Conservation (phyloP, 345 rosid genomes). For the Rubroshorea leprosula region DNA sequence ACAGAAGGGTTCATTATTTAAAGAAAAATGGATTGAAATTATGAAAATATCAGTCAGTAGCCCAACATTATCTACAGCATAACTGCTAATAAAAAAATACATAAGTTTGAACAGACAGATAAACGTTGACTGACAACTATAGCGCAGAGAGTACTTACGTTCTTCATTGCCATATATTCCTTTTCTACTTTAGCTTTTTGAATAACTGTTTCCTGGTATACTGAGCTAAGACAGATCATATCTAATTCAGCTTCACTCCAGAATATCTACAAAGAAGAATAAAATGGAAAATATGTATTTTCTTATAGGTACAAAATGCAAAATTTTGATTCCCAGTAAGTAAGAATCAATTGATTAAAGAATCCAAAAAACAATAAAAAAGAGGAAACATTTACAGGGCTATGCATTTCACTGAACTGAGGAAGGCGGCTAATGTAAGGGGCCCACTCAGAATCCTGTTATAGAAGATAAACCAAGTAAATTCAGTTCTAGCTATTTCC, state of each 20-base stretch:
- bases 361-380: constrained; percentile 1
- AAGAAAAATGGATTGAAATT: background rate
- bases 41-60: background rate
- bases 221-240: constrained; percentile 59
- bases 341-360: background rate
- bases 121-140: constrained; percentile 2
- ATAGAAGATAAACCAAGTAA: constrained; percentile 4
- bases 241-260: constrained; percentile 66
- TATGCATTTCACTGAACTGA: constrained; percentile 48
- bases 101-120: background rate
- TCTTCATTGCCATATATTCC: constrained; percentile 40
- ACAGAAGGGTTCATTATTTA: background rate
- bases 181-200: constrained; percentile 50
- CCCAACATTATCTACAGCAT: background rate
- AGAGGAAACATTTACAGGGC: constrained; percentile 39
- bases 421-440: constrained; percentile 75
- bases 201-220: constrained; percentile 56
- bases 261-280: constrained; percentile 45
- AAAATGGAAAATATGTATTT: background rate
- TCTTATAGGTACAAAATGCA: background rate
- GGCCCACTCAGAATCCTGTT: constrained; percentile 66
- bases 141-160: constrained; percentile 32
- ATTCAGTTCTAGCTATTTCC: constrained; percentile 5
- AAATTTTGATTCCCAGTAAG: background rate
- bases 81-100: background rate